Evolutionary conservation across 352 stramenopile genomes (phyloP).

Genomic region (Elongisporangium senticosum): DNA sequence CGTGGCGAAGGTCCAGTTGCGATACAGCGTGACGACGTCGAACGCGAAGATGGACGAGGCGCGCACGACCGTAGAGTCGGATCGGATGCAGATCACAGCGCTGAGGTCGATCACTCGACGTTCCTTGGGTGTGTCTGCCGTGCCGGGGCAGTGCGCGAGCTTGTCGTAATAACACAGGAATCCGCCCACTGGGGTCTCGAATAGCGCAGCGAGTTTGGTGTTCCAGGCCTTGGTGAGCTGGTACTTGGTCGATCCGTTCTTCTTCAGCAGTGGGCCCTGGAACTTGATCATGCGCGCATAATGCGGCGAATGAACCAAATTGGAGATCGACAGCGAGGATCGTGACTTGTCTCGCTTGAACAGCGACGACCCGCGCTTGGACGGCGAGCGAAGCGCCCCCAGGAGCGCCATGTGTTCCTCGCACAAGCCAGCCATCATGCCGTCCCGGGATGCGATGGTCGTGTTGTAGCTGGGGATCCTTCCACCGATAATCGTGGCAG

Average conservation of each 20-base stretch:
- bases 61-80: conserved; percentile 20
- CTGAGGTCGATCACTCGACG: conserved; percentile 63
- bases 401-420: conserved; percentile 22
- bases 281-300: conserved; percentile 54
- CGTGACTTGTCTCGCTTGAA: conserved; percentile 23
- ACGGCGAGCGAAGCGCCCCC: conserved; percentile 21
- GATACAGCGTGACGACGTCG: conserved; percentile 70
- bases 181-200: conserved; percentile 56
- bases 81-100: conserved; percentile 55
- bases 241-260: conserved; percentile 30
- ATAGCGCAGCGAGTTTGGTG: conserved; percentile 40
- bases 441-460: conserved; percentile 1
- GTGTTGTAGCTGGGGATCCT: neutral
- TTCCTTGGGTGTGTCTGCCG: conserved; percentile 43
- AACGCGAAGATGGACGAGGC: conserved; percentile 32
- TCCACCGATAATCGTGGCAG: neutral
- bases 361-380: conserved; percentile 18
- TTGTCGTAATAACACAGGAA: conserved; percentile 79
- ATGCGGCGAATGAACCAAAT: conserved; percentile 35
- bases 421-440: conserved; percentile 17
- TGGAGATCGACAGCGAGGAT: conserved; percentile 10
- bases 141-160: conserved; percentile 49
- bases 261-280: conserved; percentile 53
- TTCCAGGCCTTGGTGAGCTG: conserved; percentile 56
- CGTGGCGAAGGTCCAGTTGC: conserved; percentile 65